Conservation (phyloP, 2,329 filamentous ascomycete genomes). For the Cladobotryum mycophilum region DNA sequence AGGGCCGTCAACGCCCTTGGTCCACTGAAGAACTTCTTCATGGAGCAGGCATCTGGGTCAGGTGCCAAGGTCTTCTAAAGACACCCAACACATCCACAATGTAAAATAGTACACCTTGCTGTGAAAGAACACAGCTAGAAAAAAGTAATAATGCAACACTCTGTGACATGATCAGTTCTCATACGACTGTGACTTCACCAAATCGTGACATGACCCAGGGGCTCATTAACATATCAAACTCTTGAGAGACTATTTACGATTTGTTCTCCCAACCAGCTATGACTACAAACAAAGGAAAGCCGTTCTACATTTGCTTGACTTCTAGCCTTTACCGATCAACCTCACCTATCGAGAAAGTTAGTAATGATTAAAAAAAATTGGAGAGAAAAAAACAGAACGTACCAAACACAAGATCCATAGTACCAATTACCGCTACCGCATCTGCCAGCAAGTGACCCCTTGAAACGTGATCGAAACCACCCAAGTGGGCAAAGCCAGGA, state of each 20-base stretch:
- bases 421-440: conserved; percentile 90
- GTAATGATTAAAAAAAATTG: conserved; percentile 10
- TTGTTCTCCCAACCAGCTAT: conserved; percentile 31
- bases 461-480: conserved; percentile 87
- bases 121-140: neutral
- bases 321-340: conserved; percentile 47
- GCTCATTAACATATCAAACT: conserved; percentile 18
- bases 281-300: conserved; percentile 35
- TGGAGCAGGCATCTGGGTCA: conserved; percentile 62
- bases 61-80: conserved; percentile 39
- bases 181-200: no score
- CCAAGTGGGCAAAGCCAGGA: conserved; percentile 91
- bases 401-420: conserved; percentile 88
- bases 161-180: neutral
- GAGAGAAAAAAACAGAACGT: conserved; percentile 29
- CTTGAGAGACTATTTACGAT: conserved; percentile 32
- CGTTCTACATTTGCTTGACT: conserved; percentile 25
- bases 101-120: neutral
- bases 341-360: conserved; percentile 45
- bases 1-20: conserved; percentile 67
- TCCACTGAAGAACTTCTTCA: conserved; percentile 76
- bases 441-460: conserved; percentile 92
- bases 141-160: neutral
- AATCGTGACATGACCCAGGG: no score
- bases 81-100: conserved; percentile 1